Evolutionary conservation across 805 yeast genomes (phyloP), one percentile per base, ranked within the genome.

Genomic region (Barnettozyma wickerhamii): DNA sequence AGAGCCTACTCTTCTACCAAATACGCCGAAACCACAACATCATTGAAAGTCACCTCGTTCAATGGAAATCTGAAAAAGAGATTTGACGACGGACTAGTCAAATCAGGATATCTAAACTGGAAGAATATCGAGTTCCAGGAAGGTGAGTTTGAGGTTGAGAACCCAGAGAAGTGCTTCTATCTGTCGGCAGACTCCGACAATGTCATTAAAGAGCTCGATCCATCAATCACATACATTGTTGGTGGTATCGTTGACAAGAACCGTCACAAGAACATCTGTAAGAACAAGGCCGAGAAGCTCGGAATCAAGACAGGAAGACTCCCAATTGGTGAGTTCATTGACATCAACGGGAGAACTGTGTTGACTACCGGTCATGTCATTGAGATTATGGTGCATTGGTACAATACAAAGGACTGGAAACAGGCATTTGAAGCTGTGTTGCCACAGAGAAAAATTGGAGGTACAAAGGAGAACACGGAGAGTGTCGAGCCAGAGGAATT

Each of bases 201-300:
- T 7, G 76, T 69, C 18, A 53, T 93, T 27, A 77, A 73, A 10
- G 75, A 68, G 19, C 66, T 91, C 40, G 79, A 81, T 46, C 76
- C 79, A 5, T 85, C 82, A 3, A 68, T 72, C 58, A 85, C 95
- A 0, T 91, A 91, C 52, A 77, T 91, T 32, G 79, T 91, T 37
- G 99, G 99, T 9, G 99, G 98, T 1, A 91, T 91, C 42, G 98
- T 91, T 3, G 99, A 91, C 60, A 91, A 91, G 60, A 95, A 95
- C 45, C 75, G 98, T 52, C 82, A 89, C 65, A 86, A 87, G 62
- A 69, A 72, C 47, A 62, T 91, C 26, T 91, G 99, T 60, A 71
- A 77, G 35, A 73, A 84, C 48, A 93, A 90, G 60, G 98, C 98
- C 1, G 72, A 79, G 49, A 65, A 70, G 43, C 63, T 85, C 50